phyloP scores from a whole-genome alignment of 1,284 basidiomycete species.

The Austroboletus niveus region DNA sequence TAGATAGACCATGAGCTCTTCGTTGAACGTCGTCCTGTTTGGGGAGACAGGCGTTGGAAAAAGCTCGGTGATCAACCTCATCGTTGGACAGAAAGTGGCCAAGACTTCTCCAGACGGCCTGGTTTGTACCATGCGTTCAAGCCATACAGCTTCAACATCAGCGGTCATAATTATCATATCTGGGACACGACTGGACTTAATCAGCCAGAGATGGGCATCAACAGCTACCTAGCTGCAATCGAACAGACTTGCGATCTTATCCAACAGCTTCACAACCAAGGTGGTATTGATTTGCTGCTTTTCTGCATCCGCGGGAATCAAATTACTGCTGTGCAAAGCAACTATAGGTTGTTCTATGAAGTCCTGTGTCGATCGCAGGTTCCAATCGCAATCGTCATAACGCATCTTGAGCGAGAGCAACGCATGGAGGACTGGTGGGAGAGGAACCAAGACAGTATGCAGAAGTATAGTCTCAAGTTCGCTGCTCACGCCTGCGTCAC shows the following conservation, averaged over 20 bases:
- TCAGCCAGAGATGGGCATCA: no score
- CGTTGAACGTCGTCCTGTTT: slow-evolving; percentile 21
- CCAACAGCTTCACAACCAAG: slow-evolving; percentile 1
- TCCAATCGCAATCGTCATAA: slow-evolving; percentile 36
- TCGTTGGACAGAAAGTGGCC: slow-evolving; percentile 15
- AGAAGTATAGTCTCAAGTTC: slow-evolving; percentile 25
- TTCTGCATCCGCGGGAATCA: slow-evolving; percentile 36
- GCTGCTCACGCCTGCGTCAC: slow-evolving; percentile 32
- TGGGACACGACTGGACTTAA: no score
- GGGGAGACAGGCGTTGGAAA: no score
- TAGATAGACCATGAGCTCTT: slow-evolving; percentile 13
- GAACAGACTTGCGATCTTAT: no score
- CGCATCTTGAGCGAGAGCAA: no score
- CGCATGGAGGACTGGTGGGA: slow-evolving; percentile 28
- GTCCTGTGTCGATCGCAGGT: slow-evolving; percentile 34
- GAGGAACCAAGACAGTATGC: slow-evolving; percentile 21
- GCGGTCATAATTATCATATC: slow-evolving; percentile 6
- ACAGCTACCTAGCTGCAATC: no score
- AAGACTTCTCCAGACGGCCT: slow-evolving; percentile 9
- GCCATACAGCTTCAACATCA: slow-evolving; percentile 22
- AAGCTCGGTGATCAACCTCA: no score
- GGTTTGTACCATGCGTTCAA: slow-evolving; percentile 27
- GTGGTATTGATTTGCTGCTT: slow-evolving; percentile 37
- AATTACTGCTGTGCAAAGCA: slow-evolving; percentile 32
- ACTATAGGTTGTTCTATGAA: slow-evolving; percentile 38